Evolutionary conservation across 2,329 filamentous ascomycete species (phyloP).

Genomic region (Corniculantispora saksenae): DNA sequence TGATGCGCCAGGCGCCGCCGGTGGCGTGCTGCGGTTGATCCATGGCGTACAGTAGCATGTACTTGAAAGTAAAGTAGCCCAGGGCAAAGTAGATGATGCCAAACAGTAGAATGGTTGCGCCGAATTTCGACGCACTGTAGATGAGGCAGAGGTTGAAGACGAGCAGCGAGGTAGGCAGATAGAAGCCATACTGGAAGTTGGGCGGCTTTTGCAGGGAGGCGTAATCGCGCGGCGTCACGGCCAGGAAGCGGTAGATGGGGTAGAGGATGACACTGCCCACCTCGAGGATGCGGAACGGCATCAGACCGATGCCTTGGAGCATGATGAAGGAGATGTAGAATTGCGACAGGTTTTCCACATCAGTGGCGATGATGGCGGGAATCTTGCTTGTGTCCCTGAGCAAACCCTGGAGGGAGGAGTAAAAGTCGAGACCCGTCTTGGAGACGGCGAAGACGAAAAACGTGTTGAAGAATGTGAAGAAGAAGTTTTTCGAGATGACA

Average conservation of each 20-base stretch:
- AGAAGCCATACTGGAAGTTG: slow-evolving; percentile 93
- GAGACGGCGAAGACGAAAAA: slow-evolving; percentile 93
- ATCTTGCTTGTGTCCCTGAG: slow-evolving; percentile 79
- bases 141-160: slow-evolving; percentile 95
- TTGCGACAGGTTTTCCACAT: slow-evolving; percentile 70
- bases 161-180: slow-evolving; percentile 86
- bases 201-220: slow-evolving; percentile 80
- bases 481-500: slow-evolving; percentile 96
- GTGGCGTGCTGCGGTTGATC: slow-evolving; percentile 94
- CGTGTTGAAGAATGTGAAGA: slow-evolving; percentile 99
- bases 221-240: slow-evolving; percentile 87
- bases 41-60: slow-evolving; percentile 97
- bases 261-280: slow-evolving; percentile 84
- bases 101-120: slow-evolving; percentile 78
- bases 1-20: slow-evolving; percentile 93
- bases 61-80: slow-evolving; percentile 91
- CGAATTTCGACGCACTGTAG: slow-evolving; percentile 82
- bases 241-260: slow-evolving; percentile 73
- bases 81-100: slow-evolving; percentile 82
- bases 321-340: slow-evolving; percentile 97
- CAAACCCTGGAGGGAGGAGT: slow-evolving; percentile 68
- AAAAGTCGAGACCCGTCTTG: slow-evolving; percentile 77
- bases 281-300: slow-evolving; percentile 88
- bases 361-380: slow-evolving; percentile 71
- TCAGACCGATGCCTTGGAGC: slow-evolving; percentile 88